phyloP scores from a whole-genome alignment of 2,329 filamentous ascomycete species.

The Paraconiothyrium brasiliense region DNA sequence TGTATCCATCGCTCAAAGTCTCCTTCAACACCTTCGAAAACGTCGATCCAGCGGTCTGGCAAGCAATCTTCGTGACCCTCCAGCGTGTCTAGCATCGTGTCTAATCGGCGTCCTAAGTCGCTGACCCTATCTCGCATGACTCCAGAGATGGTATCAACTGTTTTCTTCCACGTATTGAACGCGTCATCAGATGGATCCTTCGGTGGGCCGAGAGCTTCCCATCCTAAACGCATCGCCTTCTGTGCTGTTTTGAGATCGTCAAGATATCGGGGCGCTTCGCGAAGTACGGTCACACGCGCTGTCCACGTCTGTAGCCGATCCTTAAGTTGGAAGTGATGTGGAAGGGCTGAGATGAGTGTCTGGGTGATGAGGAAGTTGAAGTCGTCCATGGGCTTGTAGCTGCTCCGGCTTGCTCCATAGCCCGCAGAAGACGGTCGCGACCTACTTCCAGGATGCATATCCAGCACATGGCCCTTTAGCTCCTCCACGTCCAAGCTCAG shows the following conservation, averaged over 20 bases:
- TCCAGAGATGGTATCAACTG: conserved; percentile 63
- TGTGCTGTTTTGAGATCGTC: conserved; percentile 70
- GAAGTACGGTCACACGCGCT: conserved; percentile 77
- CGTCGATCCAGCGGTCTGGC: conserved; percentile 86
- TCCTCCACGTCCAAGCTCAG: conserved; percentile 81
- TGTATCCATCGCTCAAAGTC: conserved; percentile 84
- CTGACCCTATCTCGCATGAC: conserved; percentile 75
- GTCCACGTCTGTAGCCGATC: conserved; percentile 81
- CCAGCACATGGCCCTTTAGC: conserved; percentile 86
- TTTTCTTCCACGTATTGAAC: conserved; percentile 47
- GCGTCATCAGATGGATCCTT: conserved; percentile 42
- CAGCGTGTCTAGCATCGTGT: conserved; percentile 85
- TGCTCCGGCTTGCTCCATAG: conserved; percentile 42
- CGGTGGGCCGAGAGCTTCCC: conserved; percentile 66
- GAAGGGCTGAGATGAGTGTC: conserved; percentile 88
- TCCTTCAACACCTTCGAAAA: conserved; percentile 80
- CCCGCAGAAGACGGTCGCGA: conserved; percentile 57
- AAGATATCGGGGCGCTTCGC: conserved; percentile 75
- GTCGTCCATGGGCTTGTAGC: conserved; percentile 82
- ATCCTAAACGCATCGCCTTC: conserved; percentile 71
- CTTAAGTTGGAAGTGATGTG: conserved; percentile 78
- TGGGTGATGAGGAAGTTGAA: conserved; percentile 90
- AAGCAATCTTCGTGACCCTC: conserved; percentile 86
- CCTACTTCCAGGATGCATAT: conserved; percentile 70
- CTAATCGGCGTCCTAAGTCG: conserved; percentile 75